Evolutionary conservation across 306 rosid genomes (phyloP).

Genomic region (Oxytropis ochrocephala): DNA sequence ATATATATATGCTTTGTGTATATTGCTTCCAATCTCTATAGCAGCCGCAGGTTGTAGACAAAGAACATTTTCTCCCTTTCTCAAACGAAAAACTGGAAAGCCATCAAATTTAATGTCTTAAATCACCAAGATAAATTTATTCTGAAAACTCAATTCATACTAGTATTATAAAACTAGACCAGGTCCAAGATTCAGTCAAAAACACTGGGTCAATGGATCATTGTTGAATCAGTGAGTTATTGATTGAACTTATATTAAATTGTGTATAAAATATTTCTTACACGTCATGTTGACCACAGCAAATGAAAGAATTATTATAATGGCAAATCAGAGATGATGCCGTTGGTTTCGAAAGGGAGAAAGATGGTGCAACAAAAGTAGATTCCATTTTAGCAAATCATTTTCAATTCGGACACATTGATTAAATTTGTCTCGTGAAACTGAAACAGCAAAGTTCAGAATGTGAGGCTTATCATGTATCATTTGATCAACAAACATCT

Average conservation of each 20-base stretch:
- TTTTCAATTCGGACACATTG: neutral
- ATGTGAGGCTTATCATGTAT: neutral
- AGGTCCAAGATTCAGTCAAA: too few species aligned
- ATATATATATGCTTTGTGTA: conserved; percentile 17
- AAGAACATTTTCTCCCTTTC: neutral
- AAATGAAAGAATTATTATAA: too few species aligned
- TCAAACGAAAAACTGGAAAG: neutral
- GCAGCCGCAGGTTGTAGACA: neutral
- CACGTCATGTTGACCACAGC: too few species aligned
- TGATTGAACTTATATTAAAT: too few species aligned
- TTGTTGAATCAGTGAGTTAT: too few species aligned
- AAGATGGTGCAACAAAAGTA: too few species aligned
- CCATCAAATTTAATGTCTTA: neutral
- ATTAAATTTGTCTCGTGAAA: neutral
- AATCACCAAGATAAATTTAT: neutral
- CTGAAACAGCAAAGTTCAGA: neutral
- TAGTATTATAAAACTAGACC: neutral
- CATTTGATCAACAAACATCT: conserved; percentile 37
- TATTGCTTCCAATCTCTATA: conserved; percentile 17
- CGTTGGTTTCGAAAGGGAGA: too few species aligned
- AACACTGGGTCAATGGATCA: too few species aligned
- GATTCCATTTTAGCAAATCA: too few species aligned
- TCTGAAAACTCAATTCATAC: neutral
- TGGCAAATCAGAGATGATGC: too few species aligned
- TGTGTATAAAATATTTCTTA: too few species aligned